Evolutionary conservation across 192 early-diverging fungal species (phyloP).

Genomic region (Gryganskiella cystojenkinii): DNA sequence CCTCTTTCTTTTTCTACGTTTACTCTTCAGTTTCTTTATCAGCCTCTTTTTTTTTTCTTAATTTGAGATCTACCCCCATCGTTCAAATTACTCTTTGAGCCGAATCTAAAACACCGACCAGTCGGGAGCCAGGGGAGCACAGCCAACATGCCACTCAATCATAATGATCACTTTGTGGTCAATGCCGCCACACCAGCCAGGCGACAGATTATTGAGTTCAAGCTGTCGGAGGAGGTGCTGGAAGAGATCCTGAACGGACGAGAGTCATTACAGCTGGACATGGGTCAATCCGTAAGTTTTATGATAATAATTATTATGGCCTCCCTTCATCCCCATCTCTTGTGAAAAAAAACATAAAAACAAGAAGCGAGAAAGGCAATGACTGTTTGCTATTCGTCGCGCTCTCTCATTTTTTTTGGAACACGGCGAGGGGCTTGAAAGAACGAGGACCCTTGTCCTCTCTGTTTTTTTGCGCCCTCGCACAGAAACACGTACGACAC

Average conservation of each 20-base stretch:
- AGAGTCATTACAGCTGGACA: slow-evolving; percentile 42
- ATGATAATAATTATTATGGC: background rate
- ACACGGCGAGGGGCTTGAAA: no score
- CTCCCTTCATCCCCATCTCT: background rate
- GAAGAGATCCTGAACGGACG: slow-evolving; percentile 49
- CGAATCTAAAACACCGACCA: slow-evolving; percentile 62
- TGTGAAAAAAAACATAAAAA: no score
- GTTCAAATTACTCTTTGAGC: no score
- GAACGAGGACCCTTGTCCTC: no score
- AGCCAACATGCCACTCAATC: slow-evolving; percentile 89
- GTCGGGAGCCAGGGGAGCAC: background rate
- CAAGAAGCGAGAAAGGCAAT: no score
- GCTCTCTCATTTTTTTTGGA: no score
- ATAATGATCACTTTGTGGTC: slow-evolving; percentile 48
- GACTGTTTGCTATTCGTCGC: no score
- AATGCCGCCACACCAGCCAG: slow-evolving; percentile 46
- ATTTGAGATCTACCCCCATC: slow-evolving; percentile 76
- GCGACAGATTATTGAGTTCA: slow-evolving; percentile 49
- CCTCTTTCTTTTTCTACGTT: background rate
- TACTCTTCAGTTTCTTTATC: background rate
- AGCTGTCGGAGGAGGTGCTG: slow-evolving; percentile 49
- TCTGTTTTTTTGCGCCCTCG: no score
- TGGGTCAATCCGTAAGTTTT: slow-evolving; percentile 48
- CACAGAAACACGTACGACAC: no score
- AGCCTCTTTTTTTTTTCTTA: slow-evolving; percentile 73